Evolutionary conservation across 192 early-diverging fungal species (phyloP).

Genomic region (Coemansia sp.): DNA sequence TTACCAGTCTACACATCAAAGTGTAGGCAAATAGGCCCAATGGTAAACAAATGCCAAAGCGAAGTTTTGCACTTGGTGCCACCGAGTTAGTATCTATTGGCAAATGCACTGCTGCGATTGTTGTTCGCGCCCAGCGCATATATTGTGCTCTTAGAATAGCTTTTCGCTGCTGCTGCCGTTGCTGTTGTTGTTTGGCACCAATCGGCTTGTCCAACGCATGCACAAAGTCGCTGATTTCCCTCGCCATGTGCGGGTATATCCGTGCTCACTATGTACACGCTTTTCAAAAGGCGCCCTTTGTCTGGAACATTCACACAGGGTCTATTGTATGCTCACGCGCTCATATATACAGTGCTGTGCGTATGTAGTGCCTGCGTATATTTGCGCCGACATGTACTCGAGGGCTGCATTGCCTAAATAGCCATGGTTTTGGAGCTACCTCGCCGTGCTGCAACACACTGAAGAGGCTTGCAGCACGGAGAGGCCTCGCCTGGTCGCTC

Average conservation of each 20-base stretch:
- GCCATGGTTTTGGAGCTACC: not conserved
- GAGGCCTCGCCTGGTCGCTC: too few relatives aligned
- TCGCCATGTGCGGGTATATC: conserved; percentile 3
- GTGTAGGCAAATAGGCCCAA: not conserved
- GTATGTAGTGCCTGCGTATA: conserved; percentile 1
- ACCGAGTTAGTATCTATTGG: too few relatives aligned
- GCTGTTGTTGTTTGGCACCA: too few relatives aligned
- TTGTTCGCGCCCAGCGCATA: not conserved
- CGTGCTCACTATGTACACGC: not conserved
- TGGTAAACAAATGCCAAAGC: not conserved
- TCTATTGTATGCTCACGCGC: not conserved
- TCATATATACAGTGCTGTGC: not conserved
- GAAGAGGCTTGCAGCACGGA: too few relatives aligned
- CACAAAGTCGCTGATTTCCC: not conserved
- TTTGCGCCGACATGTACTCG: not conserved
- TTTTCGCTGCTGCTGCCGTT: too few relatives aligned
- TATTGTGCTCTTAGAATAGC: not conserved
- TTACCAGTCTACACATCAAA: not conserved
- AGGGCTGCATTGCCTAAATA: not conserved
- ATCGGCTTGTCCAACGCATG: not conserved
- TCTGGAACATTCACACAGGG: not conserved
- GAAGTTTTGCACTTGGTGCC: not conserved
- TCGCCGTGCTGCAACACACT: not conserved
- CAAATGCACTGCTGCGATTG: not conserved
- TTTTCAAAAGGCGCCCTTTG: not conserved